Evolutionary conservation across 192 early-diverging fungal genomes (phyloP).

Genomic region (Gonapodya sp.): DNA sequence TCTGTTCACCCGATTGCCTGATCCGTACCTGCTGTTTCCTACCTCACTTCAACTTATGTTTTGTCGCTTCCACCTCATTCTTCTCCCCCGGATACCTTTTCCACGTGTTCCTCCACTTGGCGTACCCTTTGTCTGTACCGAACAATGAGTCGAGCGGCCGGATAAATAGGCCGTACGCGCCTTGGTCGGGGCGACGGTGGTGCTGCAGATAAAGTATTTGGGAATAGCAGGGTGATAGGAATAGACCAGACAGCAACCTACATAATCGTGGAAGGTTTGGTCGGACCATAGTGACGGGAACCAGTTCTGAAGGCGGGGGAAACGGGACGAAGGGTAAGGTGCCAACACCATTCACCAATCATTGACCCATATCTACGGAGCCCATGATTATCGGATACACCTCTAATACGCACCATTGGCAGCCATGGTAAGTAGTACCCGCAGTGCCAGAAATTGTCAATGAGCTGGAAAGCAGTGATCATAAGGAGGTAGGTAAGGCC

Average conservation of each 20-base stretch:
- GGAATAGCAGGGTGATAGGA: not conserved
- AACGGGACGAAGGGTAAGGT: no score
- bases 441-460: not conserved
- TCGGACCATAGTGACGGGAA: not conserved
- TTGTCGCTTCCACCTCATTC: no score
- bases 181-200: not conserved
- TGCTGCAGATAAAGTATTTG: not conserved
- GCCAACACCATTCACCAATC: not conserved
- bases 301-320: not conserved
- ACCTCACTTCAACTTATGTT: no score
- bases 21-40: no score
- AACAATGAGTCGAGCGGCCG: not conserved
- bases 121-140: not conserved
- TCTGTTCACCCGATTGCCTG: no score
- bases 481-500: not conserved
- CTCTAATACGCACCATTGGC: not conserved
- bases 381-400: not conserved
- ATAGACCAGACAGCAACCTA: not conserved
- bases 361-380: not conserved
- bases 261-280: not conserved
- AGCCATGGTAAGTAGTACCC: not conserved
- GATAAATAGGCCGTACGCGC: not conserved
- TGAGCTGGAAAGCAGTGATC: not conserved
- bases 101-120: not conserved
- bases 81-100: not conserved